These are phyloP conservation scores for Nannochloropsis granulata DNA, from an alignment of 108 stramenopile genomes.

Conservation along the genomic window DNA sequence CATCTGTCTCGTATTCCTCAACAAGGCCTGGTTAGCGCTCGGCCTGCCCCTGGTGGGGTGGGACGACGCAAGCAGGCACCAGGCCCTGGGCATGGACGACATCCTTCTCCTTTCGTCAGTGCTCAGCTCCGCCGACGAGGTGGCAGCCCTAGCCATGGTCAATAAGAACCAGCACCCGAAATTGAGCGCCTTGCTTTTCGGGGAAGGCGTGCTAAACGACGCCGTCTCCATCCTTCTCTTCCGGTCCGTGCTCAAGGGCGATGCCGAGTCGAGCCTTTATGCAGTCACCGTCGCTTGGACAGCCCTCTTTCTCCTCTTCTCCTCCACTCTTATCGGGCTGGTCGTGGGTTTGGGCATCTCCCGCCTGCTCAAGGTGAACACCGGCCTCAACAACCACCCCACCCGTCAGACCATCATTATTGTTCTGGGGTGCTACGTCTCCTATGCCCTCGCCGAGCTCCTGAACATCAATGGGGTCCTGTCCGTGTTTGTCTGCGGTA, in stretches of 20 bases:
- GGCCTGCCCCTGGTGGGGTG: slow-evolving; percentile 1
- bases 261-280: neutral
- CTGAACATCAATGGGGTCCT: slow-evolving; percentile 30
- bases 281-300: neutral
- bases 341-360: slow-evolving; percentile 25
- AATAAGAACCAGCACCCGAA: slow-evolving; percentile 25
- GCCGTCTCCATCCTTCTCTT: slow-evolving; percentile 42
- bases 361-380: slow-evolving; percentile 26
- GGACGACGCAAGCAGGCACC: slow-evolving; percentile 22
- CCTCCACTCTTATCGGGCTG: slow-evolving; percentile 13
- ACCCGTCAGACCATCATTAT: slow-evolving; percentile 36
- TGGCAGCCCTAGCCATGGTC: slow-evolving; percentile 30
- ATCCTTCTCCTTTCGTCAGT: slow-evolving; percentile 32
- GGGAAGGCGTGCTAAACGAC: slow-evolving; percentile 41
- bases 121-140: slow-evolving; percentile 32
- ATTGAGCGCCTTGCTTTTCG: slow-evolving; percentile 40
- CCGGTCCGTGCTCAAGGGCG: slow-evolving; percentile 13
- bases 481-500: slow-evolving; percentile 36
- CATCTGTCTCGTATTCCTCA: neutral
- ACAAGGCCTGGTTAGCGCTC: neutral
- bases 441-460: slow-evolving; percentile 30
- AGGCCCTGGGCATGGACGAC: slow-evolving; percentile 21
- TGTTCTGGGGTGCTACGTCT: slow-evolving; percentile 35
- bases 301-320: slow-evolving; percentile 15
- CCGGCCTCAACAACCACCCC: slow-evolving; percentile 15